phyloP scores from a whole-genome alignment of 2,329 filamentous ascomycete species.

The Cladosporium sp. region DNA sequence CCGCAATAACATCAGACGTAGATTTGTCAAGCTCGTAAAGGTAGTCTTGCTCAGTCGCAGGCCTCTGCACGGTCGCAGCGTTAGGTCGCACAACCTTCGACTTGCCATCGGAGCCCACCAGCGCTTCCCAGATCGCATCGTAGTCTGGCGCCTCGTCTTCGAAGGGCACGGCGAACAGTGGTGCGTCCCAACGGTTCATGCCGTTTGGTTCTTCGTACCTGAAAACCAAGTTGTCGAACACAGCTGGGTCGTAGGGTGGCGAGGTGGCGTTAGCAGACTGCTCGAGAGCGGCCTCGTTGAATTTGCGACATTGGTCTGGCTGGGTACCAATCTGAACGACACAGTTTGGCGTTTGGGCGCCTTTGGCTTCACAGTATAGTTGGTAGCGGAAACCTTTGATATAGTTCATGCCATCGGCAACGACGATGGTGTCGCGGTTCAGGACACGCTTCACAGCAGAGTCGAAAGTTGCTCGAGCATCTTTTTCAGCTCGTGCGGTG shows the following conservation, averaged over 20 bases:
- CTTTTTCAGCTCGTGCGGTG: constrained; percentile 77
- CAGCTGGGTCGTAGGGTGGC: constrained; percentile 54
- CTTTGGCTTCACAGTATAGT: constrained; percentile 81
- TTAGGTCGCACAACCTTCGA: constrained; percentile 70
- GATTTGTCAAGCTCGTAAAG: constrained; percentile 76
- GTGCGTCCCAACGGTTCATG: constrained; percentile 82
- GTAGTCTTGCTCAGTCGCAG: constrained; percentile 65
- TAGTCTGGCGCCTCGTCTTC: constrained; percentile 70
- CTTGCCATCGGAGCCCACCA: constrained; percentile 62
- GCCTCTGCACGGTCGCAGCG: constrained; percentile 70
- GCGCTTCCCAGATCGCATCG: constrained; percentile 71
- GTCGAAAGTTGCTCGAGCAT: constrained; percentile 73
- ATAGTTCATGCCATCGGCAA: constrained; percentile 80
- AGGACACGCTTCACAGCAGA: constrained; percentile 77
- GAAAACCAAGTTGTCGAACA: constrained; percentile 79
- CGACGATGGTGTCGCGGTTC: constrained; percentile 70
- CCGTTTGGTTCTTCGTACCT: constrained; percentile 84
- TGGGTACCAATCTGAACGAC: constrained; percentile 66
- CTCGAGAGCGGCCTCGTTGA: constrained; percentile 58
- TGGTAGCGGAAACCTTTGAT: constrained; percentile 91
- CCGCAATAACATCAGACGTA: constrained; percentile 73
- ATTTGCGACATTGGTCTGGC: constrained; percentile 54
- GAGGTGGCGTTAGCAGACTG: constrained; percentile 37
- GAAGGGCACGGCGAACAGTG: constrained; percentile 76
- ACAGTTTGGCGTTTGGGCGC: constrained; percentile 71